These are phyloP conservation scores for Tolypocladium ovalisporum DNA, from an alignment of 2,329 filamentous ascomycete genomes.

Conservation along the genomic window DNA sequence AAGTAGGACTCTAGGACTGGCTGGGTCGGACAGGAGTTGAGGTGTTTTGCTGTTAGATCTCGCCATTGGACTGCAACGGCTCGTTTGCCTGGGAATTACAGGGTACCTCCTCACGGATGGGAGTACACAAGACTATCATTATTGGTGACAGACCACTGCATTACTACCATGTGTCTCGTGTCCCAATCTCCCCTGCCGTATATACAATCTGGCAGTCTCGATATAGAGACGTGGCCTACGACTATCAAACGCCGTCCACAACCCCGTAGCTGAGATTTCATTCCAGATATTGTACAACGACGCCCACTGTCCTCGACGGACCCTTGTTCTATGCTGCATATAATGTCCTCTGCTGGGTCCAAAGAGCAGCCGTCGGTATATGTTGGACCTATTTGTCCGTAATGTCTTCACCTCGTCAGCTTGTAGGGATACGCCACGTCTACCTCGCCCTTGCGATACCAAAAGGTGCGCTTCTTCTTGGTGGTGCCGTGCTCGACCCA, in stretches of 20 bases:
- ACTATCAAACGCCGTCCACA: background rate
- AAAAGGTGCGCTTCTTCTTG: slow-evolving; percentile 86
- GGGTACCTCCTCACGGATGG: background rate
- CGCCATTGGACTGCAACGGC: background rate
- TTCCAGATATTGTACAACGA: background rate
- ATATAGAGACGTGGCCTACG: background rate
- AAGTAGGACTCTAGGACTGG: slow-evolving; percentile 16
- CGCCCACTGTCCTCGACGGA: background rate
- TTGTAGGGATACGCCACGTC: slow-evolving; percentile 54
- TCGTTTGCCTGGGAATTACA: background rate
- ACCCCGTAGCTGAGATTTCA: background rate
- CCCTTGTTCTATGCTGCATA: background rate
- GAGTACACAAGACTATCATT: background rate
- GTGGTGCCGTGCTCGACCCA: slow-evolving; percentile 82
- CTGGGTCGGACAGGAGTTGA: slow-evolving; percentile 17
- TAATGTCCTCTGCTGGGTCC: background rate
- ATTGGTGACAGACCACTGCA: background rate
- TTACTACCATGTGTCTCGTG: background rate
- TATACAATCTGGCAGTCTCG: background rate
- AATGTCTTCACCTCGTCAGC: slow-evolving; percentile 9
- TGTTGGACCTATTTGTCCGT: too few relatives aligned
- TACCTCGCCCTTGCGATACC: slow-evolving; percentile 69
- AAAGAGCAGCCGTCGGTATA: background rate
- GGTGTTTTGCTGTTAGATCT: slow-evolving; percentile 12
- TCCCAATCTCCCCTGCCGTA: background rate